Base-by-base conservation (phyloP, 2,329 filamentous ascomycete species). In the Aspergillus fischeri region DNA sequence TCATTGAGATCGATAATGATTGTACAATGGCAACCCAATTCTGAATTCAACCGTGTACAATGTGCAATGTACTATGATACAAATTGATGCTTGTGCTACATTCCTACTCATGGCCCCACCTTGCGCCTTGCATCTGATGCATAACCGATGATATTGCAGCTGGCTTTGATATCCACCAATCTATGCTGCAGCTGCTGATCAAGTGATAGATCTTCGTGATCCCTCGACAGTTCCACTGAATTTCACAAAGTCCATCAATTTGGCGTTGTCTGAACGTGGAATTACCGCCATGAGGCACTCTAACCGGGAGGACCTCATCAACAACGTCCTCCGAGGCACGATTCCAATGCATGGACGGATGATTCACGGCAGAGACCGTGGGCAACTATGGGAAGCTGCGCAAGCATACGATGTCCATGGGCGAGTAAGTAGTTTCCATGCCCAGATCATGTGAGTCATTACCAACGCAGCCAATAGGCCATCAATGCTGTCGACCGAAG, bases 161-260 rank as follows among this genome's bases (percentile, higher is more conserved):
- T 44, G 20, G 17, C 21, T 45, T 44, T 32, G 2, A 17, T 63
- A 44, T 32, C 17, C 38, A 38, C 14, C 38, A 14, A 17, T 48
- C 24, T 35, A 38, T 56, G 52, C 60, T 61, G 47, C 59, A 57
- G 35, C 28, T 47, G 50, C 52, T 35, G 29, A 47, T 32, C 57
- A 50, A 49, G 29, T 52, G 38, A 28, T 56, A 97, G 94, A 99
- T 78, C 86, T 97, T 51, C 87, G 94, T 44, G 87, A 95, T 71
- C 87, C 89, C 2, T 83, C 85, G 2, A 96, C 90, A 0, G 86
- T 87, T 29, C 92, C 93, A 3, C 81, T 97, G 60, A 97, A 97
- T 75, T 97, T 97, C 71, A 96, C 92, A 59, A 96, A 92, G 73
- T 97, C 94, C n/a, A 99, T 99, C 79, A 99, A 99, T 70, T 78